Conservation (phyloP, 2,329 filamentous ascomycete species). For the Furcasterigmium furcatum region DNA sequence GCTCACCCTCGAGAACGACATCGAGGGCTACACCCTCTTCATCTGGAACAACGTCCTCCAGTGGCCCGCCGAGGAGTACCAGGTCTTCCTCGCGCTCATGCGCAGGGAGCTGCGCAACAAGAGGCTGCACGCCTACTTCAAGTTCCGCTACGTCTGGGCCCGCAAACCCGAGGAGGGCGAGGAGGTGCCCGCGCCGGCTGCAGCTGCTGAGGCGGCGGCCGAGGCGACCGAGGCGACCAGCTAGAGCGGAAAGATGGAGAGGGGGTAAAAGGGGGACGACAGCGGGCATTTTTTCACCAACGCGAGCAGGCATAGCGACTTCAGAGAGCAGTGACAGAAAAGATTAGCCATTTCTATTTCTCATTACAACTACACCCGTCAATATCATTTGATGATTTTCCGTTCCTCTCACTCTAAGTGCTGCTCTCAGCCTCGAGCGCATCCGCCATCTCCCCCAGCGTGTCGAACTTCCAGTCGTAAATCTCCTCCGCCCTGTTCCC, state of each 20-base stretch:
- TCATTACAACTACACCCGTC: no score
- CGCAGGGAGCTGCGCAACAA: slow-evolving; percentile 2
- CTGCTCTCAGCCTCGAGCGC: slow-evolving; percentile 39
- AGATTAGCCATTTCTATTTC: no score
- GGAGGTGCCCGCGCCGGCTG: no score
- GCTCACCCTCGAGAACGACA: background rate
- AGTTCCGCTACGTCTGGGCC: slow-evolving; percentile 1
- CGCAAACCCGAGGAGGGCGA: slow-evolving; percentile 1
- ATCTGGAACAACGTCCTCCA: slow-evolving; percentile 5
- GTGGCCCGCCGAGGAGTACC: slow-evolving; percentile 3
- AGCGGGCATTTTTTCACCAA: no score
- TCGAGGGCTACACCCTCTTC: background rate
- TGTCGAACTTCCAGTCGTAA: slow-evolving; percentile 56
- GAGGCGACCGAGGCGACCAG: no score
- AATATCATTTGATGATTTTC: no score
- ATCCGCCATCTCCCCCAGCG: slow-evolving; percentile 58
- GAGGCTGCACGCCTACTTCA: slow-evolving; percentile 4
- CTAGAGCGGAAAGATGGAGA: no score
- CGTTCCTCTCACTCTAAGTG: background rate
- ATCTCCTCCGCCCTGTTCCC: slow-evolving; percentile 35
- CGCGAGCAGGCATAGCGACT: no score
- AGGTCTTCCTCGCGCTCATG: slow-evolving; percentile 3
- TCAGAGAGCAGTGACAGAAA: no score
- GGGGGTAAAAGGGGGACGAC: no score
- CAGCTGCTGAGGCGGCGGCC: no score